A percentile compares a stretch with the other conserved stretches of the same genome.
Conservation (phyloP, 2,329 filamentous ascomycete species). For the Fusarium mundagurra region DNA sequence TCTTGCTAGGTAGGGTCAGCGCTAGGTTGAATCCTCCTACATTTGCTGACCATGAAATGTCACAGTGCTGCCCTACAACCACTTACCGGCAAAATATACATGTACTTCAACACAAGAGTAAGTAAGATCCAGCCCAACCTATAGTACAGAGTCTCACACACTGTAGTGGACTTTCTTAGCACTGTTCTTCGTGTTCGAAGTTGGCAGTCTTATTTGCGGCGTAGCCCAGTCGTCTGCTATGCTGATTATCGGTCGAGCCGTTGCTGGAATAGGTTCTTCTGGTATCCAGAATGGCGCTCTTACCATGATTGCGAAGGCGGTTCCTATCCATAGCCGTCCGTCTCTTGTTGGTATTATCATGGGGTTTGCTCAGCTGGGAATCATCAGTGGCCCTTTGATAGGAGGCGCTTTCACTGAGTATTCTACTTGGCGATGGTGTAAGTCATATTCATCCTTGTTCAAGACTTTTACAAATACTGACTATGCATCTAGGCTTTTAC, state of each 20-base stretch:
- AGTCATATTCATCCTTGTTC: neutral
- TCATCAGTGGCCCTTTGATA: conserved; percentile 59
- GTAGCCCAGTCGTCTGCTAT: conserved; percentile 54
- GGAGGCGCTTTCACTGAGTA: conserved; percentile 55
- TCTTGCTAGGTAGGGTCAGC: conserved; percentile 51
- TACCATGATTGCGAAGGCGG: conserved; percentile 46
- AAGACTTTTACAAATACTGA: conserved; percentile 4
- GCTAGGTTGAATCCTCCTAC: conserved; percentile 29
- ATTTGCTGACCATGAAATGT: conserved; percentile 25
- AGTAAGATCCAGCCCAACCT: conserved; percentile 47
- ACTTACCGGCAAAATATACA: conserved; percentile 62
- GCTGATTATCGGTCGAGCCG: conserved; percentile 61
- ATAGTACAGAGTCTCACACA: conserved; percentile 21
- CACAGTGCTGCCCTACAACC: conserved; percentile 60
- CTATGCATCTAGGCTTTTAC: conserved; percentile 50
- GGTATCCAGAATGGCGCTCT: conserved; percentile 53
- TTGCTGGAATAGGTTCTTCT: conserved; percentile 58
- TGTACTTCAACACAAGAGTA: conserved; percentile 42
- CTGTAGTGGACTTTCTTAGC: conserved; percentile 42
- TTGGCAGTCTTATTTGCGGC: conserved; percentile 60
- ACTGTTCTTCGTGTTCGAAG: conserved; percentile 47
- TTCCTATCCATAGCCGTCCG: conserved; percentile 44
- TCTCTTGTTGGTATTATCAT: conserved; percentile 44
- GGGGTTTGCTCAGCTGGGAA: conserved; percentile 53
- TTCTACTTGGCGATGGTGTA: conserved; percentile 57